These are phyloP conservation scores for Ailanthus altissimus DNA, from an alignment of 345 rosid genomes.

Conservation along the genomic window DNA sequence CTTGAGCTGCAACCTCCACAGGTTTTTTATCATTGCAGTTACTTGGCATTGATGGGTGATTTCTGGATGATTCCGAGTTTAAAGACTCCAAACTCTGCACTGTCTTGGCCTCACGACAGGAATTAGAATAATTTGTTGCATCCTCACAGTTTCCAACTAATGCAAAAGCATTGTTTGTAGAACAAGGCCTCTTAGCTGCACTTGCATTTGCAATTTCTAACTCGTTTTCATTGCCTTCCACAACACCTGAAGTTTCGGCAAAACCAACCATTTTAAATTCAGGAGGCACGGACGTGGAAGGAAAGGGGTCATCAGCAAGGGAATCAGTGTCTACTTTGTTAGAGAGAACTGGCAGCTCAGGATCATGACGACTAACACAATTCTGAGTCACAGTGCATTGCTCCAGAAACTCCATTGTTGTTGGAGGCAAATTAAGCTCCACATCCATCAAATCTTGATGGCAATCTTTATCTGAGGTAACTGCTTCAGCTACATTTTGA, in stretches of 20 bases:
- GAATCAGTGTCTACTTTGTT: slow-evolving; percentile 7
- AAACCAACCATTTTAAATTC: slow-evolving; percentile 14
- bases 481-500: slow-evolving; percentile 11
- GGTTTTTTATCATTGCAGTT: slow-evolving; percentile 7
- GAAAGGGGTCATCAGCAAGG: slow-evolving; percentile 11
- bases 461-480: slow-evolving; percentile 5
- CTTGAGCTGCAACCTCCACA: slow-evolving; percentile 18
- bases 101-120: slow-evolving; percentile 9
- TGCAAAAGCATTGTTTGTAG: not conserved
- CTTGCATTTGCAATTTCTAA: slow-evolving; percentile 13
- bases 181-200: slow-evolving; percentile 2
- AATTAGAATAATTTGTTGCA: not conserved
- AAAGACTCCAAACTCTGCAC: not conserved
- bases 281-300: not conserved
- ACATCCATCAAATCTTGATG: slow-evolving; percentile 8
- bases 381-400: slow-evolving; percentile 12
- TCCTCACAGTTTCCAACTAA: slow-evolving; percentile 6
- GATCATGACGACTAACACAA: slow-evolving; percentile 5
- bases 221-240: slow-evolving; percentile 7
- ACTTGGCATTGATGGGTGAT: not conserved
- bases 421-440: slow-evolving; percentile 19
- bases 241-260: slow-evolving; percentile 6
- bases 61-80: slow-evolving; percentile 15
- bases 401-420: not conserved
- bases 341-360: slow-evolving; percentile 16